Base-by-base conservation (phyloP, 179 eudicot species). In the Sideroxylon spinosum region DNA sequence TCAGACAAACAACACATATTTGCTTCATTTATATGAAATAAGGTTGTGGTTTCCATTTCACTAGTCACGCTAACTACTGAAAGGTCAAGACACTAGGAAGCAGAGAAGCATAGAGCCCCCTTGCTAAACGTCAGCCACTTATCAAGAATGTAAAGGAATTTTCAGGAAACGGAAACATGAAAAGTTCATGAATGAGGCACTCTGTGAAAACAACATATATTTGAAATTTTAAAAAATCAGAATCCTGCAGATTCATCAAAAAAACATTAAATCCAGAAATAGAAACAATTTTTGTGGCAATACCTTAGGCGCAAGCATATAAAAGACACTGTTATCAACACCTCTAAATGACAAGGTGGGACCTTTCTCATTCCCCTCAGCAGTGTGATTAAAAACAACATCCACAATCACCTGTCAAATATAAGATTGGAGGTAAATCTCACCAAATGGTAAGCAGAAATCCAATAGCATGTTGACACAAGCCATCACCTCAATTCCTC, bases 231-330 rank as follows among this genome's bases (percentile, higher is more conserved):
- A 13, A 44, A 8, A 78, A 67, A 74, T 61, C 12, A 74, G 6
- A 12, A 68, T 10, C 48, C 19, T 8, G 3, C 8, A 6, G 25
- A 56, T 77, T 20, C 52, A 12, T 65, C 48, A 4, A 13, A 26
- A 26, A 14, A 44, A 25, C 9, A 3, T 49, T 53, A 53, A 52
- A 28, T 16, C 9, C 23, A 55, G 56, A 10, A 23, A 12, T 0
- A 19, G 19, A 28, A 19, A 3, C 14, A 13, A 25, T 6, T 13
- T 52, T 9, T 72, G 16, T 32, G 37, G 29, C 4, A 6, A 10
- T 88, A 95, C 99, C 99, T 88, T 92, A 48, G 98, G 97, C 71
- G 98, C 98, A 84, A 95, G 97, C 98, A 91, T 92, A 83, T 93
- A 95, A 78, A 88, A 95, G 63, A 90, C 93, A 86, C 92, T 89